Percentiles rank a stretch among this genome's conserved stretches.
phyloP scores from a whole-genome alignment of 192 early-diverging fungal genomes.

The Gonapodya sp. region DNA sequence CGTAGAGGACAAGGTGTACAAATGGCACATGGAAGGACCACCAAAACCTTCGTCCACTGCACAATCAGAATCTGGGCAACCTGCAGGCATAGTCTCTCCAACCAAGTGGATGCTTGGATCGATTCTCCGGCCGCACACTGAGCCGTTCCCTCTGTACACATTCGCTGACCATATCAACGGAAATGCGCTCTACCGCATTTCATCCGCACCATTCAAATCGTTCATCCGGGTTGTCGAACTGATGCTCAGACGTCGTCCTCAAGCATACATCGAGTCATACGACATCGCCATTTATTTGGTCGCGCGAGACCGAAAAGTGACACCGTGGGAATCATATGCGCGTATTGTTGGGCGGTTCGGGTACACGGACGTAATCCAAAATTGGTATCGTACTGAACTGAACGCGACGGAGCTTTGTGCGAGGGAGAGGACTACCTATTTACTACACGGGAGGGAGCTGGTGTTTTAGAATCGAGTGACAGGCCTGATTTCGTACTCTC shows the following conservation, averaged over 20 bases:
- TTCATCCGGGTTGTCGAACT: slow-evolving; percentile 14
- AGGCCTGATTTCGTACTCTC: too few species aligned
- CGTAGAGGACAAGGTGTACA: neutral
- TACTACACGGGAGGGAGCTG: slow-evolving; percentile 27
- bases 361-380: slow-evolving; percentile 23
- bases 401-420: slow-evolving; percentile 22
- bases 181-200: slow-evolving; percentile 24
- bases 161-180: slow-evolving; percentile 28
- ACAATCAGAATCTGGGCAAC: too few species aligned
- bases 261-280: slow-evolving; percentile 18
- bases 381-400: slow-evolving; percentile 27
- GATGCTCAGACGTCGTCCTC: slow-evolving; percentile 12
- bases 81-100: too few species aligned
- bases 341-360: slow-evolving; percentile 17
- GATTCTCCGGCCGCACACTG: slow-evolving; percentile 19
- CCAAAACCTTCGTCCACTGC: neutral
- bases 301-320: slow-evolving; percentile 17
- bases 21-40: neutral
- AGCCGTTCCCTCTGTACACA: slow-evolving; percentile 11
- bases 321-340: slow-evolving; percentile 20
- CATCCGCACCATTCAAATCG: slow-evolving; percentile 13
- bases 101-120: slow-evolving; percentile 23
- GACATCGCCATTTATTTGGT: slow-evolving; percentile 23
- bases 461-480: too few species aligned
- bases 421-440: slow-evolving; percentile 18